These are phyloP conservation scores for Pseudocercospora fuligena DNA, from an alignment of 2,329 filamentous ascomycete species.

Conservation along the genomic window DNA sequence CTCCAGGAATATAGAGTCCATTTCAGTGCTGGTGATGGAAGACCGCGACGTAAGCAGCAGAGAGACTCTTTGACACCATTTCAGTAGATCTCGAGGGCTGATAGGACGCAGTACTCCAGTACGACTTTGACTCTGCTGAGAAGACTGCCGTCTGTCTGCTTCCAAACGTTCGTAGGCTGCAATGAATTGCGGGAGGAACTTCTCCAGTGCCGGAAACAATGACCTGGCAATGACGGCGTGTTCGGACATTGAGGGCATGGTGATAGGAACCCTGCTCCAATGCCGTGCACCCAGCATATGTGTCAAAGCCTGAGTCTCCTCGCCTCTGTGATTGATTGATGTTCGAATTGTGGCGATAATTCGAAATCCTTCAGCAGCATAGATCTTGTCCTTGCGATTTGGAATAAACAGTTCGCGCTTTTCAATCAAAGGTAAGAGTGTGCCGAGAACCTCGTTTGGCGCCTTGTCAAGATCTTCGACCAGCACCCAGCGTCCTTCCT, in stretches of 20 bases:
- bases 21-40: slow-evolving; percentile 69
- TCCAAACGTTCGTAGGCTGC: slow-evolving; percentile 58
- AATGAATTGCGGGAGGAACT: slow-evolving; percentile 60
- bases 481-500: slow-evolving; percentile 92
- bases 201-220: slow-evolving; percentile 71
- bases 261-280: slow-evolving; percentile 78
- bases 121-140: slow-evolving; percentile 54
- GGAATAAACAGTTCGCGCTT: slow-evolving; percentile 88
- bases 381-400: slow-evolving; percentile 82
- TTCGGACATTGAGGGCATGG: slow-evolving; percentile 69
- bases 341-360: slow-evolving; percentile 91
- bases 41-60: slow-evolving; percentile 66
- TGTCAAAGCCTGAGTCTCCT: slow-evolving; percentile 70
- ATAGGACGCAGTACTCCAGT: slow-evolving; percentile 64
- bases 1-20: slow-evolving; percentile 90
- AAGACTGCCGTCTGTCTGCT: slow-evolving; percentile 41
- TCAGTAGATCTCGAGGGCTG: slow-evolving; percentile 80
- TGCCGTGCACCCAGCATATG: slow-evolving; percentile 81
- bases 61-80: slow-evolving; percentile 82
- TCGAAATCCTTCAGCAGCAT: slow-evolving; percentile 82
- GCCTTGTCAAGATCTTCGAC: slow-evolving; percentile 97
- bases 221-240: slow-evolving; percentile 73
- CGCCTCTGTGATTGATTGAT: slow-evolving; percentile 65
- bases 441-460: slow-evolving; percentile 92
- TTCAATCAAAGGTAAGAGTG: slow-evolving; percentile 89